Base-by-base conservation (phyloP, 2,329 filamentous ascomycete species). In the Apiospora phragmitis region DNA sequence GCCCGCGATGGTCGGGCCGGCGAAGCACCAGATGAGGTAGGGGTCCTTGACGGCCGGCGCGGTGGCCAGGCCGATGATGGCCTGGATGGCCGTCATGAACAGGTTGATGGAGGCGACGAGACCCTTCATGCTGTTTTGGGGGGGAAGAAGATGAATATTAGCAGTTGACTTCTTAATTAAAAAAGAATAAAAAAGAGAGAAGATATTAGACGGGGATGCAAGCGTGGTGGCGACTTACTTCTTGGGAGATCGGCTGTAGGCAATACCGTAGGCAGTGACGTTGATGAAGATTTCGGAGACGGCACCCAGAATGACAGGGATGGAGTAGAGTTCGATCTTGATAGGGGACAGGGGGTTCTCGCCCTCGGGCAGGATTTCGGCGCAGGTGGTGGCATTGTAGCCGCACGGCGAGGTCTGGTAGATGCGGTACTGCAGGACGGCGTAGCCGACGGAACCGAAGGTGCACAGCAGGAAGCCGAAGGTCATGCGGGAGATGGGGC, bases 221-320 rank as follows among this genome's bases (percentile, higher is more conserved):
- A 12, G 47, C 24, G 47, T 24, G 7, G 5, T 1, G 29, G 11
- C 16, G 9, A 67, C 65, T 67, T 67, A 67, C 65, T 88, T 87
- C 69, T 86, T 85, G 1, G 91, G 91, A 0, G 91, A 89, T 76
- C 92, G 91, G 75, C 89, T 90, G 80, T 89, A 93, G 8, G 90
- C 90, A 72, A 92, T 90, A 77, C 92, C 90, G 67, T 91, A 86
- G 65, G 87, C 84, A 1, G 90, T 91, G 69, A 92, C 85, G 66
- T 88, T 89, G 42, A 87, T 85, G 73, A 90, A 87, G 74, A 90
- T 85, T 76, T 90, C 87, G 1, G 85, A 85, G 32, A 87, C 80
- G 38, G 85, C 87, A 47, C 87, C 85, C 3, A 89, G 81, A 4
- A 84, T 78, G 74, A 88, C 87, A 45, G 84, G 81, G 32, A 85